Evolutionary conservation across 768 basidiomycete genomes (phyloP), one percentile per base, ranked within the genome.

Genomic region (Suillus alpinus): DNA sequence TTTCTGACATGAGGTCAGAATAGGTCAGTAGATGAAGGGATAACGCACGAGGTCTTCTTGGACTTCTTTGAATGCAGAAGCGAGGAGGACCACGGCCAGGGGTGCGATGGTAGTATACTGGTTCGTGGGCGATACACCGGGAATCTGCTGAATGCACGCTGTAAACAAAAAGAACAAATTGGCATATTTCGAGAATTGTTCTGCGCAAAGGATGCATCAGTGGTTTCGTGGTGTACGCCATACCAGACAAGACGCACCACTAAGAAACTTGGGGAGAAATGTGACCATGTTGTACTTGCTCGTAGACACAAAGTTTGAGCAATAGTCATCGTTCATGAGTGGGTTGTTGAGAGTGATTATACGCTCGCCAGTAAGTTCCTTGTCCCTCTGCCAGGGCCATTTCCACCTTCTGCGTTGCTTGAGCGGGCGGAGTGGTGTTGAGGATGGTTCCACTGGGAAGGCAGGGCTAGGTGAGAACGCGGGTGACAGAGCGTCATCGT

Each of bases 141-240:
- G 97, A 65, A 99, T 95, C 78, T 99, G 97, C 70, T 98, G 96
- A 53, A 98, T 98, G 75, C 83, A 88, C 20, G 94, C 94, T 34
- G 96, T 98, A 80, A 99, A 98, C 61, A 99, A 81, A 82, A 99
- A 99, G 81, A 99, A 99, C 62, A 98, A 57, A 72, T 99, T 98
- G 66, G 97, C 96, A 72, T 98, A 98, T 85, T 97, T 94, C 47
- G 93, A 95, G 80, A 98, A 97, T 85, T 98, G 95, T 73, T 96
- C 95, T 96, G 76, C 6, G 55, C 32, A 31, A 18, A 59, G 39
- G 16, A 14, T 6, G 37, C 0, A 43, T 73, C 40, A 69, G 65
- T 29, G 26, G 32, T 51, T 1, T 32, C 20, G 9, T 26, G n/a
- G 0, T 26, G 31, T 26, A 34, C 1, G 23, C 3, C 5, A 49